Base-by-base conservation (phyloP, 225 moss, liverwort and hornwort genomes). In the Thuidium tamariscinum region DNA sequence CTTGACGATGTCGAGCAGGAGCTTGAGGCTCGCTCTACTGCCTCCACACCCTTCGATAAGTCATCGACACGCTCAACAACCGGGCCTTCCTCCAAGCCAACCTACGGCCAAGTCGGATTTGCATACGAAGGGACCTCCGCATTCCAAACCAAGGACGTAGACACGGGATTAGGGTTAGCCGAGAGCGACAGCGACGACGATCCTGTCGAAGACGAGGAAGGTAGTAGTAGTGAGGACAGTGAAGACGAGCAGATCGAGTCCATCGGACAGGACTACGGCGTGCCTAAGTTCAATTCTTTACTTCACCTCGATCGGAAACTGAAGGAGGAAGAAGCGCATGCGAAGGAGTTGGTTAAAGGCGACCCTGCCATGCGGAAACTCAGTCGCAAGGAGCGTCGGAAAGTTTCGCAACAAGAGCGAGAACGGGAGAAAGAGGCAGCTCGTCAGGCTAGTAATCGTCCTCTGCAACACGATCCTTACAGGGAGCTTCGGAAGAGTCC, bases 401-500 rank as follows among this genome's bases (percentile, higher is more conserved):
- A 99, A 82, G 96, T 95, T 7, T 97, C 99, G 8, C 97, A 97
- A 73, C 99, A 99, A 69, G 99, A 99, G 89, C 90, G 99, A 70
- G 99, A 99, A 72, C 94, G 94, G 83, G 99, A 99, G 87, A 99
- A 99, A 76, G 99, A 99, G 82, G 99, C 96, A 19, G 96, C 99
- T 63, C 92, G 99, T 87, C 90, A 94, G 63, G 91, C 94, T 75
- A 95, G 89, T 72, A 92, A 94, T 61, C 94, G 95, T 72, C 93
- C 96, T 75, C 83, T 93, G 27, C 95, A 97, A 83, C 95, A 95
- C 78, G 97, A 99, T 77, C 99, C 99, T 30, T 99, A 99, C 84
- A 95, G 99, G 84, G 99, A 99, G 84, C 92, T 95, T 54, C 93
- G 99, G 84, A 97, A 96, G 87, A 99, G 99, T 88, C 99, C 99